Evolutionary conservation across 1,284 basidiomycete genomes (phyloP).

Genomic region (Ganoderma boninense): DNA sequence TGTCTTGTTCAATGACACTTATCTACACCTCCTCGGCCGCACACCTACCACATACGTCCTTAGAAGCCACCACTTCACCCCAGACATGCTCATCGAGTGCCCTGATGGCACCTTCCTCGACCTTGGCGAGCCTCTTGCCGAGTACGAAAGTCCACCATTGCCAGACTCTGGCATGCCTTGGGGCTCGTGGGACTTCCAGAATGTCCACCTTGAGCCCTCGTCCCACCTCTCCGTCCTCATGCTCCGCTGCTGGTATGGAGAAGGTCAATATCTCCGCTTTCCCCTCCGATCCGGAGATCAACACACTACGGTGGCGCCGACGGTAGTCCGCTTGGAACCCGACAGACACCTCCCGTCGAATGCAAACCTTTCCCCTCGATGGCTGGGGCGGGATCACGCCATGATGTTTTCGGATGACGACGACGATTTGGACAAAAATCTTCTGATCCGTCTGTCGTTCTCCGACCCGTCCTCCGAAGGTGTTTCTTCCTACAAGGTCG

Average conservation of each 20-base stretch:
- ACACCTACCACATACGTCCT: not conserved
- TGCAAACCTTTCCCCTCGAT: not conserved
- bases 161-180: not conserved
- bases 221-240: not conserved
- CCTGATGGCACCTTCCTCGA: not conserved
- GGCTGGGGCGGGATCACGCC: not conserved
- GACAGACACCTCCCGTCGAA: not conserved
- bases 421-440: not conserved
- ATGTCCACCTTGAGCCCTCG: not conserved
- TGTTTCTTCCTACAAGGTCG: too few species aligned
- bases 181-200: not conserved
- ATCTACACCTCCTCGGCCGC: not conserved
- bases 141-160: conserved; percentile 3
- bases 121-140: not conserved
- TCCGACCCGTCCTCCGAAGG: not conserved
- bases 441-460: not conserved
- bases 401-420: not conserved
- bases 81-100: not conserved
- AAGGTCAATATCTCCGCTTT: not conserved
- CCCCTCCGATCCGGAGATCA: not conserved
- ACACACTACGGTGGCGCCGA: not conserved
- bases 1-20: not conserved
- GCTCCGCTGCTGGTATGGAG: not conserved
- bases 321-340: not conserved
- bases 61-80: not conserved